Evolutionary conservation across 352 stramenopile species (phyloP), one percentile per base, ranked within the genome.

Genomic region (Phytophthora ohioensis): DNA sequence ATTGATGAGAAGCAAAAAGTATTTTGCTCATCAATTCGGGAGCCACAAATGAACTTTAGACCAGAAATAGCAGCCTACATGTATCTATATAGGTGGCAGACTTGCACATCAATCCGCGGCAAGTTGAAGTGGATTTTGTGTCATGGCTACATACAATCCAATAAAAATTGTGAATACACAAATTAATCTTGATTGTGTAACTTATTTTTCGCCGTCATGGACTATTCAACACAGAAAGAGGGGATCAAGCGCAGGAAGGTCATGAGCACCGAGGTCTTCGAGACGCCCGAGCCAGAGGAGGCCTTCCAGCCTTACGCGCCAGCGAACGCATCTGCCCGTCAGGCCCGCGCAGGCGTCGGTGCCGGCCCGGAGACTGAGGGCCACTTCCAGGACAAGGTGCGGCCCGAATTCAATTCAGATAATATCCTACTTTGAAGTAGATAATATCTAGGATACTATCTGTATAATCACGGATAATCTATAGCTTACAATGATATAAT

Each of bases 181-280:
- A 61, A 51, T 27, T 8, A 9, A 17, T 41, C 48, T 43, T 3
- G 27, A 61, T 54, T 57, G 56, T 43, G 35, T 21, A 42, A 13
- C 39, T 51, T 59, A 58, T 56, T 64, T 65, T 47, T 59, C 6
- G 21, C 34, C 15, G 35, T 45, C 46, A 78, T 78, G 63, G 75
- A 82, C 48, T 75, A 78, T 73, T 75, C 64, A 67, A 76, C 72
- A 45, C 59, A 64, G 41, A 78, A 74, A 71, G 69, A 80, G 52
- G 71, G 69, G 41, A 60, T 59, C 43, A 82, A 82, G 72, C 75
- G 75, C 53, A 72, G 75, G 70, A 82, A 82, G 72, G 62, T 82
- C 41, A 93, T 91, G 85, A 93, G 67, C 68, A 76, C 72, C 36
- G 86, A 93, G 54, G 84, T 93, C 36, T 93, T 89, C 62, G 86